phyloP scores from a whole-genome alignment of 2,329 filamentous ascomycete species.

The Teratosphaeria zuluensis region DNA sequence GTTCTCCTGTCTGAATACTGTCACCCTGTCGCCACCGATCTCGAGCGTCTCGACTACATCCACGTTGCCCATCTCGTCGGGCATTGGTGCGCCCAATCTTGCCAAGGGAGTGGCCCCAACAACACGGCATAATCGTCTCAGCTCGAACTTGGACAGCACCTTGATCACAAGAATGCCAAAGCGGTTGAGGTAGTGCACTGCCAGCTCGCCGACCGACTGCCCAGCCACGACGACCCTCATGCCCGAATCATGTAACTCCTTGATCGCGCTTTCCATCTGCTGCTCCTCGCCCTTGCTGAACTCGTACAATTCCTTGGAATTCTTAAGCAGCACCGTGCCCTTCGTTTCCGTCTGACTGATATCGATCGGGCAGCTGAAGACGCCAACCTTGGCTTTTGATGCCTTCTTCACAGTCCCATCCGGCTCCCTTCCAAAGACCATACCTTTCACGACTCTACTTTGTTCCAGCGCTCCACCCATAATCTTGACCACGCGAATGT shows the following conservation, averaged over 20 bases:
- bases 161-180: constrained; percentile 95
- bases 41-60: constrained; percentile 95
- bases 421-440: constrained; percentile 97
- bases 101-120: constrained; percentile 95
- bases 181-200: constrained; percentile 95
- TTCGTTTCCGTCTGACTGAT: constrained; percentile 96
- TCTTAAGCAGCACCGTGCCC: constrained; percentile 92
- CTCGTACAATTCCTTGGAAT: constrained; percentile 96
- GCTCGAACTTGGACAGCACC: constrained; percentile 95
- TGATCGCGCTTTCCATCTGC: constrained; percentile 83
- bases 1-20: constrained; percentile 94
- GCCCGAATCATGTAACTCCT: constrained; percentile 91
- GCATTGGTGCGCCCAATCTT: constrained; percentile 92
- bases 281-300: constrained; percentile 95
- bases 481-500: constrained; percentile 97
- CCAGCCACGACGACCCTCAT: constrained; percentile 86
- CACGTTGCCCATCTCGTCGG: constrained; percentile 95
- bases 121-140: constrained; percentile 87
- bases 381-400: constrained; percentile 85
- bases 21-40: constrained; percentile 95
- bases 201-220: constrained; percentile 87
- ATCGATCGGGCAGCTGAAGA: constrained; percentile 94
- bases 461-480: constrained; percentile 96
- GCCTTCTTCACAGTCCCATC: constrained; percentile 84
- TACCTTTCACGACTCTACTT: constrained; percentile 88